Base-by-base conservation (phyloP, 148 eudicot genomes). In the Silene conica region DNA sequence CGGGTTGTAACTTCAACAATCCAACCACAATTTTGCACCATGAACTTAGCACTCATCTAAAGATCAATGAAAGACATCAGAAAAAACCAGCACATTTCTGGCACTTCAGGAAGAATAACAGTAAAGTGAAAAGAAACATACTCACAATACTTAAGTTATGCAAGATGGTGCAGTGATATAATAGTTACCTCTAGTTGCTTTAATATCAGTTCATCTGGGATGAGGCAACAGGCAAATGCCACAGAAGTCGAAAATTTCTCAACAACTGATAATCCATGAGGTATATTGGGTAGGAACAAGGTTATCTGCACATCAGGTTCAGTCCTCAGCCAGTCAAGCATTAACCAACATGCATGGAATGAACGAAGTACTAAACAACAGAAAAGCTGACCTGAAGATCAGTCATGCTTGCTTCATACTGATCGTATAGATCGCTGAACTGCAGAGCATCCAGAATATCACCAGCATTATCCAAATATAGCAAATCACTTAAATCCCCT, bases 201-300 rank as follows among this genome's bases (percentile, higher is more conserved):
- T 70, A 89, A 72, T 15, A 78, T 67, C 65, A 83, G 76, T 79
- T 94, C 96, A 63, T 89, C 89, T 31, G 90, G 90, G 71, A 94
- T 83, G 81, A 88, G 70, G 77, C 98, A 91, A 63, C 68, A 78
- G 43, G 83, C 84, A 78, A 94, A 73, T 21, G 76, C 74, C 50
- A 80, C 50, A 61, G 95, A 85, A 76, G 81, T 87, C 60, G 85
- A 82, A 69, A 85, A 75, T 73, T 91, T 89, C 63, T 94, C 96
- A 67, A 88, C 31, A 72, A 89, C 77, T 2, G 90, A 58, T 56
- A 84, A 41, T 63, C 82, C 84, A 69, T 70, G 77, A 72, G 86
- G 81, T 75, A 10, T 65, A 79, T 13, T 15, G 70, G 85, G 90
- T 68, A 70, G 77, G 63, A 80, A 72, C 54, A 86, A 63, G 56